These are phyloP conservation scores for Wolfiporia cocos DNA, from an alignment of 1,284 basidiomycete species.

Conservation along the genomic window DNA sequence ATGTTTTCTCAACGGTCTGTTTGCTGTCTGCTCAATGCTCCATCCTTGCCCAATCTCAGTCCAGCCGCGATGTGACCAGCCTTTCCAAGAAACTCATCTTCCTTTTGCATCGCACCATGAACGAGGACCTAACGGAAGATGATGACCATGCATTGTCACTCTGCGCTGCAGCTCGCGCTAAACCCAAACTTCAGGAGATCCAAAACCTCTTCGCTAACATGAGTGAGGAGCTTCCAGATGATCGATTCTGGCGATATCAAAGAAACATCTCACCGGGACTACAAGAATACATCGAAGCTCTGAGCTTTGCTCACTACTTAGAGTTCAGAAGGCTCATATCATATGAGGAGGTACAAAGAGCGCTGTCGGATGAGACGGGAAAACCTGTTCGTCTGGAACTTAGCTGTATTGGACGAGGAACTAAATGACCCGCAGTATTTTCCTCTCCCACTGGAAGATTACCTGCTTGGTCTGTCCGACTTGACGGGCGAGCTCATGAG, in stretches of 20 bases:
- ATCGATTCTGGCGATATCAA: constrained; percentile 78
- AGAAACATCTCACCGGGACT: constrained; percentile 72
- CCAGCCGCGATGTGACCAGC: constrained; percentile 83
- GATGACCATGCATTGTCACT: constrained; percentile 24
- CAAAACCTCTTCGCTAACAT: constrained; percentile 60
- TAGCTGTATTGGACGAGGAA: neutral
- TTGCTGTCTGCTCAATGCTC: constrained; percentile 1
- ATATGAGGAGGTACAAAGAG: constrained; percentile 61
- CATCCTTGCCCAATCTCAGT: constrained; percentile 30
- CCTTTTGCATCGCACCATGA: constrained; percentile 76
- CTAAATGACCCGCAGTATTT: constrained; percentile 47
- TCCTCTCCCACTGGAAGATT: constrained; percentile 72
- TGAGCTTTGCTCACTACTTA: constrained; percentile 87
- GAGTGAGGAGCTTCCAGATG: constrained; percentile 59
- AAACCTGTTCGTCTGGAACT: constrained; percentile 42
- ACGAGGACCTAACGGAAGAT: constrained; percentile 37
- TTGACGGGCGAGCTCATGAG: constrained; percentile 98
- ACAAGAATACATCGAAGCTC: constrained; percentile 92
- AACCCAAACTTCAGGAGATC: constrained; percentile 68
- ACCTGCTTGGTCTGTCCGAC: constrained; percentile 89
- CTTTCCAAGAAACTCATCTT: constrained; percentile 96
- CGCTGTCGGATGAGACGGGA: constrained; percentile 53
- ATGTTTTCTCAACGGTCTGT: neutral
- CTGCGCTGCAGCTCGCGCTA: constrained; percentile 50
- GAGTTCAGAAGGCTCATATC: constrained; percentile 69